Percentiles rank a stretch among this genome's conserved stretches.
phyloP scores from a whole-genome alignment of 257 asterid genomes.

The Haberlea rhodopensis region DNA sequence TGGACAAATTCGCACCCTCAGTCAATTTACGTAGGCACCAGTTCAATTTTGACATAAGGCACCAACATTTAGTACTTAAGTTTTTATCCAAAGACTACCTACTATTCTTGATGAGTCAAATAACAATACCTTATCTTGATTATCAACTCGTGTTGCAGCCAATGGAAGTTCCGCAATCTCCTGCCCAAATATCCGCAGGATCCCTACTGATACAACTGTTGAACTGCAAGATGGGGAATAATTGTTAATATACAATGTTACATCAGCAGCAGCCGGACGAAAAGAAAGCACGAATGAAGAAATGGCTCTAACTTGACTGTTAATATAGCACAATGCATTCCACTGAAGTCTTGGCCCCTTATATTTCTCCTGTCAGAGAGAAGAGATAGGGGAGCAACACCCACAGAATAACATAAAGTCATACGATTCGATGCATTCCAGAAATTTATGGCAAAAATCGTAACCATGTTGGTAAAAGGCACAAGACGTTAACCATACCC shows the following conservation, averaged over 20 bases:
- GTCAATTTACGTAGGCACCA: neutral
- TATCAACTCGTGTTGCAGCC: conserved; percentile 77
- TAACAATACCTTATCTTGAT: conserved; percentile 71
- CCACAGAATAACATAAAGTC: conserved; percentile 1
- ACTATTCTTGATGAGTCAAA: conserved; percentile 6
- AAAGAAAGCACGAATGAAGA: conserved; percentile 11
- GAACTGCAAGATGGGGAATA: conserved; percentile 58
- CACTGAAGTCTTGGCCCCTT: conserved; percentile 93
- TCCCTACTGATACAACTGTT: conserved; percentile 86
- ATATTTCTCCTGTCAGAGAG: conserved; percentile 73
- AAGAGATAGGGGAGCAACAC: conserved; percentile 7
- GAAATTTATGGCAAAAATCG: conserved; percentile 20
- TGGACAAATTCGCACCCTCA: no score
- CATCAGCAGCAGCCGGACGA: neutral
- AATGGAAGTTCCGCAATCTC: conserved; percentile 92
- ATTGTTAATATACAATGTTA: neutral
- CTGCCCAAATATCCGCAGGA: conserved; percentile 87
- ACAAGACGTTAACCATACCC: conserved; percentile 55
- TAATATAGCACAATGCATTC: conserved; percentile 91
- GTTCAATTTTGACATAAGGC: neutral
- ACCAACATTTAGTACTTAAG: neutral
- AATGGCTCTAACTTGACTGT: conserved; percentile 63
- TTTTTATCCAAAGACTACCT: neutral
- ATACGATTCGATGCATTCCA: conserved; percentile 11
- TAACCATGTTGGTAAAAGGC: conserved; percentile 5